Evolutionary conservation across 2,329 filamentous ascomycete genomes (phyloP).

Genomic region (Colletotrichum eremochloae): DNA sequence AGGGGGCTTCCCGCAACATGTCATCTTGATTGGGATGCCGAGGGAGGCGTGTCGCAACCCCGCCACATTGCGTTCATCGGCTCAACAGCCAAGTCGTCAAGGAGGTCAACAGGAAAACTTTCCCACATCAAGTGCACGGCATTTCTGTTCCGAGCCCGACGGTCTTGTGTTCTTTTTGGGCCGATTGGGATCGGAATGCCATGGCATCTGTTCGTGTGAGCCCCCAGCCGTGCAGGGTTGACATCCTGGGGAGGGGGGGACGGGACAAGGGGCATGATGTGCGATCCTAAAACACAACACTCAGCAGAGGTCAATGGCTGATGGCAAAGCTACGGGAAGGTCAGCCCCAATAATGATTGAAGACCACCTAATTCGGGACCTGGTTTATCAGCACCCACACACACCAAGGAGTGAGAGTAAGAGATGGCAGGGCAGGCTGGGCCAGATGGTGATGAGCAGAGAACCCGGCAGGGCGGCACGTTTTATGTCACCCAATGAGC

Average conservation of each 20-base stretch:
- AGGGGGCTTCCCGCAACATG: background rate
- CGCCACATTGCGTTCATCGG: background rate
- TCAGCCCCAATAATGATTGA: background rate
- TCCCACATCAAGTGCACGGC: background rate
- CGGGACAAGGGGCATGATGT: background rate
- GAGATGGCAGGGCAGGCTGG: background rate
- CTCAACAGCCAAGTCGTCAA: background rate
- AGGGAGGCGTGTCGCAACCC: background rate
- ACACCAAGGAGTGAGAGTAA: background rate
- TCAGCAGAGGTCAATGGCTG: background rate
- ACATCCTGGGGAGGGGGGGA: background rate
- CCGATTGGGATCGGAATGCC: background rate
- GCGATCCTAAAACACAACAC: background rate
- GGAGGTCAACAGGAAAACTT: background rate
- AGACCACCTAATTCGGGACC: background rate
- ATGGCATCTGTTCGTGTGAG: background rate
- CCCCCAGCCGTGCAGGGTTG: background rate
- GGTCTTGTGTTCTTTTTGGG: background rate
- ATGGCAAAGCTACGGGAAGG: background rate
- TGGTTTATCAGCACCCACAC: background rate
- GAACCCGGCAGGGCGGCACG: background rate
- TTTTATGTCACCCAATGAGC: background rate
- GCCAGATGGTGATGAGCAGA: background rate
- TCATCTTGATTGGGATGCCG: background rate
- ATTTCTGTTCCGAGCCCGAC: background rate